Percentiles rank a stretch among this genome's conserved stretches.
These are phyloP conservation scores for Murraya paniculata DNA, from an alignment of 345 rosid species.

Conservation along the genomic window DNA sequence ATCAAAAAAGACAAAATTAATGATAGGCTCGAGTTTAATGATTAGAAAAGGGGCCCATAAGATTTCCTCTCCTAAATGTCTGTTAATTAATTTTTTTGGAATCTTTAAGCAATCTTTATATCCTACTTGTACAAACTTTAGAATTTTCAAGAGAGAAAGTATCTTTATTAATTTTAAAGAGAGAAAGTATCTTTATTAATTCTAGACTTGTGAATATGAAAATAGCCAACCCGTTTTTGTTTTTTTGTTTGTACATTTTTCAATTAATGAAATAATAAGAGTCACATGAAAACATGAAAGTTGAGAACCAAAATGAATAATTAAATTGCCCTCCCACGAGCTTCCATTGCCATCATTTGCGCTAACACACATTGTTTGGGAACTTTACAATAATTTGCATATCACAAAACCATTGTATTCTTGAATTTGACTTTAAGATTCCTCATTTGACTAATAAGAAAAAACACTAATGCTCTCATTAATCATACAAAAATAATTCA, in stretches of 20 bases:
- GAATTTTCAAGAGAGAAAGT: not conserved
- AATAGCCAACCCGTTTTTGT: not conserved
- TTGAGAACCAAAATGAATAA: slow-evolving; percentile 15
- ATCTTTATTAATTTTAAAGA: not conserved
- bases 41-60: slow-evolving; percentile 4
- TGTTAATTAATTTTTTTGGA: not conserved
- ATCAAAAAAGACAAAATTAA: not conserved
- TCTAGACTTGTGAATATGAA: not conserved
- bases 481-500: not conserved
- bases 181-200: not conserved
- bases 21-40: not conserved
- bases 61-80: not conserved
- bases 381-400: not conserved
- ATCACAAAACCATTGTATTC: slow-evolving; percentile 7
- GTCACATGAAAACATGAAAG: slow-evolving; percentile 52
- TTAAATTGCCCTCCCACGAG: slow-evolving; percentile 11
- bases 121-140: not conserved
- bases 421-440: slow-evolving; percentile 32
- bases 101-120: slow-evolving; percentile 4
- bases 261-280: not conserved
- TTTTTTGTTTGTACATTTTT: not conserved
- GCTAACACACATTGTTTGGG: slow-evolving; percentile 14
- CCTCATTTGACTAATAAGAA: slow-evolving; percentile 27
- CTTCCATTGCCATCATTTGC: slow-evolving; percentile 19
- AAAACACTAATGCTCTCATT: not conserved